Base-by-base conservation (phyloP, 148 eudicot genomes). In the Nyssa sinensis region DNA sequence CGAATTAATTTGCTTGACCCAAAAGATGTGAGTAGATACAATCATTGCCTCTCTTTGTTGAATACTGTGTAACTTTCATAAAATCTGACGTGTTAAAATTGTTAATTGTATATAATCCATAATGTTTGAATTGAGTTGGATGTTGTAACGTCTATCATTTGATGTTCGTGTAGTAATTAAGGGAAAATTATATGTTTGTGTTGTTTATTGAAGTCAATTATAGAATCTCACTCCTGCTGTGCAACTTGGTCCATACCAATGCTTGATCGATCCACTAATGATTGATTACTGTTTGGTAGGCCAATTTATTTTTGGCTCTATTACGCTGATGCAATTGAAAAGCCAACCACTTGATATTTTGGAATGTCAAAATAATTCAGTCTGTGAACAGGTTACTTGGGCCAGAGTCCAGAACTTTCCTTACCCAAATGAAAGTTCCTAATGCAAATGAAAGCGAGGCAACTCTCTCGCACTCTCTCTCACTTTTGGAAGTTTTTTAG, bases 1-100 rank as follows among this genome's bases (percentile, higher is more conserved):
- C 89, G 99, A 68, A 93, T 95, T 31, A 95, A 95, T 76, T 86
- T 95, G 75, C 92, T 95, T 47, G 98, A 95, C 77, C 61, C 94
- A 17, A 93, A 95, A 82, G 99, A 95, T 81, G 99, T 95, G 80
- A 89, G 99, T 91, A 66, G 29, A 35, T 28, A 55, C 21, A 64
- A 24, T 49, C 11, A 17, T 70, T 74, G 49, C 49, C 30, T 23
- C 64, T 33, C 58, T 34, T 47, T 28, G 65, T 55, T 44, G 33
- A 21, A 7, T 2, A 27, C 23, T 67, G 2, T 14, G 8, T n/a
- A n/a, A n/a, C n/a, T 29, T 58, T 27, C 37, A 25, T 16, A 39
- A 39, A 61, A 14, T 62, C 55, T 37, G 32, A 27, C 35, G 31
- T 29, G 30, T 61, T 24, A 19, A 16, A 0, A 14, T 41, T 37